Evolutionary conservation across 176 grass and related monocot species (phyloP).

Genomic region (Ensete ventricosum): DNA sequence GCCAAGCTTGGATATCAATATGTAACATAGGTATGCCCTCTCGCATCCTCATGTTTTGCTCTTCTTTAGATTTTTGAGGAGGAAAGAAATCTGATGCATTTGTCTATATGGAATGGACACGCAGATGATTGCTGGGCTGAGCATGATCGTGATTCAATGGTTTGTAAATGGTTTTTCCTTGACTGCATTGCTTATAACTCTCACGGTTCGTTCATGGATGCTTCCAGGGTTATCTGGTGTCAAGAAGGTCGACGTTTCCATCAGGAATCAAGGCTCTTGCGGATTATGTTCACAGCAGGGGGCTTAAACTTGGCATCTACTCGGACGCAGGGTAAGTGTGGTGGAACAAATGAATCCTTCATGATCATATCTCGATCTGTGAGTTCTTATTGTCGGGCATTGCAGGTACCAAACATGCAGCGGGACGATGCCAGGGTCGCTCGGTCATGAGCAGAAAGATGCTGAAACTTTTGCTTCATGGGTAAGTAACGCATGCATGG

Average conservation of each 20-base stretch:
- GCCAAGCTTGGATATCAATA: slow-evolving; percentile 67
- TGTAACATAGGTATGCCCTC: slow-evolving; percentile 64
- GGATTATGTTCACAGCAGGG: slow-evolving; percentile 79
- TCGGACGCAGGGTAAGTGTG: slow-evolving; percentile 72
- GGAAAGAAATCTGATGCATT: not conserved
- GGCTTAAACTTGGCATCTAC: slow-evolving; percentile 90
- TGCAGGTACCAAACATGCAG: slow-evolving; percentile 62
- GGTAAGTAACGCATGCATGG: slow-evolving; percentile 27
- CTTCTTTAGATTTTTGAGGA: not conserved
- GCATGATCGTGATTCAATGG: slow-evolving; percentile 44
- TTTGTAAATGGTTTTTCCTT: not conserved
- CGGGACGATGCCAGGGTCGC: slow-evolving; percentile 59
- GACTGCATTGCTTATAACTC: not conserved
- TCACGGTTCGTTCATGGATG: not conserved
- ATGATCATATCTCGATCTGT: too few species aligned
- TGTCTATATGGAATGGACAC: not conserved
- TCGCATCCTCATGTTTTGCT: not conserved
- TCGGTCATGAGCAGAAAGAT: slow-evolving; percentile 70
- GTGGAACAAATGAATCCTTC: not conserved
- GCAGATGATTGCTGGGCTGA: slow-evolving; percentile 93
- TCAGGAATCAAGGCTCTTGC: slow-evolving; percentile 74
- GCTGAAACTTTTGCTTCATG: slow-evolving; percentile 72
- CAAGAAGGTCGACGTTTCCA: slow-evolving; percentile 56
- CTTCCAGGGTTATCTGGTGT: slow-evolving; percentile 48
- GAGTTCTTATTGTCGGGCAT: not conserved